Conservation (phyloP, 768 basidiomycete genomes). For the Russula dissimulans region DNA sequence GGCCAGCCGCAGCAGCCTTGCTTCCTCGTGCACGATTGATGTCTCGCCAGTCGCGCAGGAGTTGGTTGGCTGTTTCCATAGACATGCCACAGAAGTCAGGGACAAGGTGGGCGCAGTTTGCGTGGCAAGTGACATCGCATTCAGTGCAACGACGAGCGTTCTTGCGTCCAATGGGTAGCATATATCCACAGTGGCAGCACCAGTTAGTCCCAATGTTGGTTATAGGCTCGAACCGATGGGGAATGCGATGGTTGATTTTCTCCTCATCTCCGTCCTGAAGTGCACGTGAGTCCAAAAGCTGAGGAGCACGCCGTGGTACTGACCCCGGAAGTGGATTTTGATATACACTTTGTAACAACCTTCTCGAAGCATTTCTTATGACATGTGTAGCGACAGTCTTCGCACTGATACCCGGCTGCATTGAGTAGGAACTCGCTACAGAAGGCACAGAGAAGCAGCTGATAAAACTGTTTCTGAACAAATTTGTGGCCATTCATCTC, state of each 20-base stretch:
- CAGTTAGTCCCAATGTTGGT: slow-evolving; percentile 97
- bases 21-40: slow-evolving; percentile 69
- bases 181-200: slow-evolving; percentile 99
- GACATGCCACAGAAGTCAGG: slow-evolving; percentile 99
- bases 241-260: slow-evolving; percentile 98
- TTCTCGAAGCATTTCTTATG: slow-evolving; percentile 99
- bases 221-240: slow-evolving; percentile 93
- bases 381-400: slow-evolving; percentile 97
- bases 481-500: slow-evolving; percentile 99
- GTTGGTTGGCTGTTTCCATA: slow-evolving; percentile 95
- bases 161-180: slow-evolving; percentile 94
- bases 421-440: slow-evolving; percentile 97
- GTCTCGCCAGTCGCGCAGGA: slow-evolving; percentile 83
- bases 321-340: slow-evolving; percentile 91
- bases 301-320: slow-evolving; percentile 26
- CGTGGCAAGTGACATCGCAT: slow-evolving; percentile 94
- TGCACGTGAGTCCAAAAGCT: background rate
- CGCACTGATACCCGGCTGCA: slow-evolving; percentile 96
- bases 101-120: slow-evolving; percentile 94
- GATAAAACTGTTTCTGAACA: slow-evolving; percentile 94
- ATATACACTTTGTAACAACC: slow-evolving; percentile 98
- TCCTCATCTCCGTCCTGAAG: slow-evolving; percentile 89
- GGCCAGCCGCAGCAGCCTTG: slow-evolving; percentile 33
- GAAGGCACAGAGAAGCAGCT: slow-evolving; percentile 96
- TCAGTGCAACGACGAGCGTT: slow-evolving; percentile 94